These are phyloP conservation scores for Areca catechu DNA, from an alignment of 176 grass and related monocot species.

Conservation along the genomic window DNA sequence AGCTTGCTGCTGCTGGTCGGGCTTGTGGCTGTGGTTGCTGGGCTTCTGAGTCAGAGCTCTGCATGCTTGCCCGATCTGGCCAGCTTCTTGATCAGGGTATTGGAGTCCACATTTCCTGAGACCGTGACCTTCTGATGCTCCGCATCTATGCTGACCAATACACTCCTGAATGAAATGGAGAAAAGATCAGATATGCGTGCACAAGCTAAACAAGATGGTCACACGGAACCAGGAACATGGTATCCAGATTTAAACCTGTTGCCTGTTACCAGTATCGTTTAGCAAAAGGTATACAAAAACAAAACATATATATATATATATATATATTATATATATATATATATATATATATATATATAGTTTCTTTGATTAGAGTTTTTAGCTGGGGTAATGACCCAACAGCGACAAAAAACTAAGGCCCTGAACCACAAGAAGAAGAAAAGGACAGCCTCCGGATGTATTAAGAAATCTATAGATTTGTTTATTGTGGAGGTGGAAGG, in stretches of 20 bases:
- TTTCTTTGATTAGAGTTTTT: too few species aligned
- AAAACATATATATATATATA: too few species aligned
- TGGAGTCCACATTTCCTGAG: conserved; percentile 53
- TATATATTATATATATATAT: too few species aligned
- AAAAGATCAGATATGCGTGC: not conserved
- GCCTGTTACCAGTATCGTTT: too few species aligned
- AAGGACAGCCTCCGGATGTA: too few species aligned
- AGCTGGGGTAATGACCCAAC: too few species aligned
- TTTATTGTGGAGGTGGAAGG: too few species aligned
- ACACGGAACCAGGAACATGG: not conserved
- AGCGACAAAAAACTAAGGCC: too few species aligned
- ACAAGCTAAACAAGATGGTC: conserved; percentile 3
- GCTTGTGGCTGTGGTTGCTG: conserved; percentile 49
- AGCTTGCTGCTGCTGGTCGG: conserved; percentile 22
- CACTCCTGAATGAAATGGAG: conserved; percentile 45
- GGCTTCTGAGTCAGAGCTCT: conserved; percentile 60
- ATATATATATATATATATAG: too few species aligned
- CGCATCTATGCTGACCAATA: conserved; percentile 73
- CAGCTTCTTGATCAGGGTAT: conserved; percentile 76
- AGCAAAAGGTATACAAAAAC: too few species aligned
- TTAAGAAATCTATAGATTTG: too few species aligned
- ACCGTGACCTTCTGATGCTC: conserved; percentile 92
- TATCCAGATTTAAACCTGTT: not conserved
- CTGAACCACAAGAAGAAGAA: too few species aligned
- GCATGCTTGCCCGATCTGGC: conserved; percentile 74